phyloP scores from a whole-genome alignment of 306 rosid species.

The Bauhinia variegata region DNA sequence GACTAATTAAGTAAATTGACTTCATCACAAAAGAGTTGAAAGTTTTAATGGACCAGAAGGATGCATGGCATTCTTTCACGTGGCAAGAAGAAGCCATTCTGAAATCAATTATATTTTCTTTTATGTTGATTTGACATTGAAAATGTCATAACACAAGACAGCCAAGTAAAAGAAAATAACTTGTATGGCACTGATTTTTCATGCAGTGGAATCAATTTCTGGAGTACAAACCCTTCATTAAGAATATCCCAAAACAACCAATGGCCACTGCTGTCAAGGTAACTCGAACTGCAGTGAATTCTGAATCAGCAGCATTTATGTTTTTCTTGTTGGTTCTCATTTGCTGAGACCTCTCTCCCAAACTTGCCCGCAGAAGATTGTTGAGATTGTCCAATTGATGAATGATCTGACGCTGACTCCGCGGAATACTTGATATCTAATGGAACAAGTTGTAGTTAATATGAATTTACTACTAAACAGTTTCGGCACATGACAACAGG shows the following conservation, averaged over 20 bases:
- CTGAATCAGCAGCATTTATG: constrained; percentile 37
- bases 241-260: constrained; percentile 73
- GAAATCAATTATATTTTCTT: constrained; percentile 23
- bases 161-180: background rate
- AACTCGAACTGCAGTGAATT: constrained; percentile 45
- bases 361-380: constrained; percentile 62
- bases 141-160: constrained; percentile 30
- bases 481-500: background rate
- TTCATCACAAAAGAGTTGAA: too few species aligned
- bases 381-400: constrained; percentile 81
- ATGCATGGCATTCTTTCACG: too few species aligned
- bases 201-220: constrained; percentile 49
- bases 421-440: constrained; percentile 65
- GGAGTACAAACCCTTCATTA: constrained; percentile 57
- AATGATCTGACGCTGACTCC: constrained; percentile 82
- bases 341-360: constrained; percentile 53
- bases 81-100: constrained; percentile 4
- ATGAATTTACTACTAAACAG: too few species aligned
- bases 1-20: too few species aligned
- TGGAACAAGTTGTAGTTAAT: too few species aligned
- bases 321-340: constrained; percentile 58
- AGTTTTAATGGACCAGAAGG: too few species aligned
- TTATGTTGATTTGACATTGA: constrained; percentile 8
- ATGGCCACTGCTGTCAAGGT: constrained; percentile 49
- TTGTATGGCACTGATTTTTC: background rate